A percentile compares a stretch with the other conserved stretches of the same genome.
These are phyloP conservation scores for Agaricus subrufescens DNA, from an alignment of 768 basidiomycete genomes.

Conservation along the genomic window DNA sequence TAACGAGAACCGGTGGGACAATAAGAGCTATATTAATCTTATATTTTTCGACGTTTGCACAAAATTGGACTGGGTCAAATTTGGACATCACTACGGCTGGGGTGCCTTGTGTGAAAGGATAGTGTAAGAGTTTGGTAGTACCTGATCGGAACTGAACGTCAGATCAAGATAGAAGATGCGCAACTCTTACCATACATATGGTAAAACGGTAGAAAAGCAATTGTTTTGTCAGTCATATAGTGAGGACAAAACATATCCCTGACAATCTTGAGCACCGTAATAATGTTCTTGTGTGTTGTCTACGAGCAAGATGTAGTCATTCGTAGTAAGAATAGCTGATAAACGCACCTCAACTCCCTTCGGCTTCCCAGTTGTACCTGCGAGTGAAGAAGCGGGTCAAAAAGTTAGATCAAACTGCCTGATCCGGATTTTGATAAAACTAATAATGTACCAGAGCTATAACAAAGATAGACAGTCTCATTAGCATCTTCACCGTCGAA, in stretches of 20 bases:
- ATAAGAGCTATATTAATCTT: conserved; percentile 52
- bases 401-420: neutral
- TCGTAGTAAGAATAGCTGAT: neutral
- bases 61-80: conserved; percentile 71
- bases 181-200: conserved; percentile 34
- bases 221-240: conserved; percentile 41
- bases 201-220: conserved; percentile 63
- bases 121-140: conserved; percentile 56
- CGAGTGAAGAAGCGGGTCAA: neutral
- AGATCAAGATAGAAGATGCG: neutral
- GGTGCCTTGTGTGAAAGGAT: conserved; percentile 45
- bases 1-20: conserved; percentile 83
- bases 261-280: conserved; percentile 50
- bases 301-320: conserved; percentile 14
- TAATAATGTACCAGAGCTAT: conserved; percentile 33
- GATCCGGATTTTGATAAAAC: neutral
- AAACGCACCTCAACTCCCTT: conserved; percentile 55
- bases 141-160: conserved; percentile 28
- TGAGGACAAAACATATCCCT: conserved; percentile 37
- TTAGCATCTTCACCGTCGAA: conserved; percentile 48
- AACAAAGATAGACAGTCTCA: conserved; percentile 64
- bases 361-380: conserved; percentile 74
- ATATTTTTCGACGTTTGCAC: conserved; percentile 61
- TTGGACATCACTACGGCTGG: conserved; percentile 56
- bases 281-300: conserved; percentile 70